phyloP scores from a whole-genome alignment of 805 yeast genomes.

The Teunomyces tritomae region DNA sequence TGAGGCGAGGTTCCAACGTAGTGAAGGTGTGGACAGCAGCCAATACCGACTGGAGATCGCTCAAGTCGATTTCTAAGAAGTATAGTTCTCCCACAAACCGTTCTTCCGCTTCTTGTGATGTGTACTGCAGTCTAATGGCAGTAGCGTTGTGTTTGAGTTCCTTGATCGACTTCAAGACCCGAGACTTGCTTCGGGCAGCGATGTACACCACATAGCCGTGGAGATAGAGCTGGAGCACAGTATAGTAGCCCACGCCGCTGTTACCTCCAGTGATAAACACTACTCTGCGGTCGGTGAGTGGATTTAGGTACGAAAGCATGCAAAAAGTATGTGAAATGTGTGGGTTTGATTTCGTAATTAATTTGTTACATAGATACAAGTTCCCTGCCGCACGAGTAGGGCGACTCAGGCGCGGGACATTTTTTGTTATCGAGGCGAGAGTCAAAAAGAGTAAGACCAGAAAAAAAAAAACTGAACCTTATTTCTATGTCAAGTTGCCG shows the following conservation, averaged over 20 bases:
- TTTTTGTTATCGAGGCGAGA: background rate
- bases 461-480: background rate
- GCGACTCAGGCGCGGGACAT: background rate
- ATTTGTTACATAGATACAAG: too few relatives aligned
- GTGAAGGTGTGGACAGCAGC: conserved; percentile 47
- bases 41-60: conserved; percentile 30
- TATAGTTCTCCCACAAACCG: conserved; percentile 35
- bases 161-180: conserved; percentile 56
- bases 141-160: conserved; percentile 56
- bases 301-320: conserved; percentile 59
- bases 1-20: conserved; percentile 47
- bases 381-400: background rate
- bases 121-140: conserved; percentile 19
- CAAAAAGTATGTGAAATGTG: background rate
- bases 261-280: conserved; percentile 82
- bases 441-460: too few relatives aligned
- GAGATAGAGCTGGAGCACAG: conserved; percentile 69
- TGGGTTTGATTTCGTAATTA: background rate
- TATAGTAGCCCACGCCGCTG: conserved; percentile 76
- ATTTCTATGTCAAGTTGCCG: conserved; percentile 1
- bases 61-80: conserved; percentile 38
- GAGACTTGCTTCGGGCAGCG: conserved; percentile 62
- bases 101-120: conserved; percentile 17
- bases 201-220: conserved; percentile 78
- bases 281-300: conserved; percentile 51